Percentiles rank a stretch among this genome's conserved stretches.
phyloP scores from a whole-genome alignment of 169 alveolate species.

The Plasmodium vivax region DNA sequence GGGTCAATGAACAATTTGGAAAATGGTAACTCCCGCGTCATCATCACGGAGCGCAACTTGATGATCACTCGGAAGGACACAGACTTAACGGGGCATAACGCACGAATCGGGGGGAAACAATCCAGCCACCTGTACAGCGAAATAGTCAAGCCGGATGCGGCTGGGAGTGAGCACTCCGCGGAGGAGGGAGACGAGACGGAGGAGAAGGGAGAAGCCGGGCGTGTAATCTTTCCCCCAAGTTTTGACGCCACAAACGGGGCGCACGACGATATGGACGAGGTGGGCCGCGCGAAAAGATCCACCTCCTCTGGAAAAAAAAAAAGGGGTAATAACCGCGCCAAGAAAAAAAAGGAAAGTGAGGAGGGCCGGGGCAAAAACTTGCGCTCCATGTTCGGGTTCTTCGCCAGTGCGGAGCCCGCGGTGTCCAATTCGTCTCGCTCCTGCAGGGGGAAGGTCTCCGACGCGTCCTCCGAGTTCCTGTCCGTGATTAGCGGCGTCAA shows the following conservation, averaged over 20 bases:
- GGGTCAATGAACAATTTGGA: neutral
- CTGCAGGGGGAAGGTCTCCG: neutral
- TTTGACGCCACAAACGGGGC: neutral
- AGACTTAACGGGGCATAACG: neutral
- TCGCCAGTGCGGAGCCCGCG: neutral
- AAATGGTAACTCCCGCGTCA: neutral
- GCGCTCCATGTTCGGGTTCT: neutral
- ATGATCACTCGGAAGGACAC: neutral
- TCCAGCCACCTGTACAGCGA: conserved; percentile 44
- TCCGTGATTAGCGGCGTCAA: conserved; percentile 33
- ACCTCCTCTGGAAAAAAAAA: neutral
- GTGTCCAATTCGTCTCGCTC: neutral
- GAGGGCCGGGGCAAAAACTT: neutral
- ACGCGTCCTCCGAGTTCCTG: conserved; percentile 37
- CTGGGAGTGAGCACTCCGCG: neutral
- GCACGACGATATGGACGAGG: neutral
- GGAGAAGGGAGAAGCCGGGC: neutral
- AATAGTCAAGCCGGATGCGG: neutral
- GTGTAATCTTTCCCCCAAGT: neutral
- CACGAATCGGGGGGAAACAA: neutral
- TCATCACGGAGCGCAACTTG: neutral
- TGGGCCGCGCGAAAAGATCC: neutral
- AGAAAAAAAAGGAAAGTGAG: neutral
- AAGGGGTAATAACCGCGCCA: neutral
- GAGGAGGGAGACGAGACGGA: neutral